These are phyloP conservation scores for Haplosporangium gracile DNA, from an alignment of 192 early-diverging fungal species.

Conservation along the genomic window DNA sequence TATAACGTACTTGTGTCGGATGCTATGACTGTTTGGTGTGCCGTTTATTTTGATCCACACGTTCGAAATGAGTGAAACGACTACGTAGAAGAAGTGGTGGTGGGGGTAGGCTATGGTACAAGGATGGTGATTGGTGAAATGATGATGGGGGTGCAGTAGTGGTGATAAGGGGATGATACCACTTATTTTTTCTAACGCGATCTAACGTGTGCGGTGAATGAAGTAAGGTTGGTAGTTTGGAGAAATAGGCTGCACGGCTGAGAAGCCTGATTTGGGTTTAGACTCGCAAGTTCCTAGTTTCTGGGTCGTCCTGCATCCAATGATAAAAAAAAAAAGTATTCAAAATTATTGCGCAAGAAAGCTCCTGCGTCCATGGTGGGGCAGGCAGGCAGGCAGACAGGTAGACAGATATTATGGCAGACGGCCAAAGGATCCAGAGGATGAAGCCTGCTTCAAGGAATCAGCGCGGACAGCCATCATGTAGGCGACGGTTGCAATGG, in stretches of 20 bases:
- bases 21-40: too few species aligned
- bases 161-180: neutral
- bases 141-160: neutral
- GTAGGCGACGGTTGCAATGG: constrained; percentile 42
- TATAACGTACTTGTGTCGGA: too few species aligned
- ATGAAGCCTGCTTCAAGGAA: constrained; percentile 33
- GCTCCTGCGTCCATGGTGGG: too few species aligned
- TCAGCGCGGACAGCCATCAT: constrained; percentile 43
- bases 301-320: too few species aligned
- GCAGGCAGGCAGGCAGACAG: too few species aligned
- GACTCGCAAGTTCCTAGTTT: too few species aligned
- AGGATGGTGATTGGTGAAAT: neutral
- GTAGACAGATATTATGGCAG: constrained; percentile 15
- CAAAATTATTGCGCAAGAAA: too few species aligned
- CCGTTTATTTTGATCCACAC: neutral
- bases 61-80: neutral
- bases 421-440: neutral
- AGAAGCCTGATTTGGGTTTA: neutral
- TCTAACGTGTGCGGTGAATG: neutral
- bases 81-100: too few species aligned
- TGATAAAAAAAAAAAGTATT: too few species aligned
- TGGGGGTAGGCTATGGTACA: neutral
- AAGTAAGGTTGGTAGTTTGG: too few species aligned
- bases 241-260: neutral
- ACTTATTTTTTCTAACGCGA: neutral